Evolutionary conservation across 495 filamentous ascomycete species (phyloP).

Genomic region (Talaromyces wortmannii): DNA sequence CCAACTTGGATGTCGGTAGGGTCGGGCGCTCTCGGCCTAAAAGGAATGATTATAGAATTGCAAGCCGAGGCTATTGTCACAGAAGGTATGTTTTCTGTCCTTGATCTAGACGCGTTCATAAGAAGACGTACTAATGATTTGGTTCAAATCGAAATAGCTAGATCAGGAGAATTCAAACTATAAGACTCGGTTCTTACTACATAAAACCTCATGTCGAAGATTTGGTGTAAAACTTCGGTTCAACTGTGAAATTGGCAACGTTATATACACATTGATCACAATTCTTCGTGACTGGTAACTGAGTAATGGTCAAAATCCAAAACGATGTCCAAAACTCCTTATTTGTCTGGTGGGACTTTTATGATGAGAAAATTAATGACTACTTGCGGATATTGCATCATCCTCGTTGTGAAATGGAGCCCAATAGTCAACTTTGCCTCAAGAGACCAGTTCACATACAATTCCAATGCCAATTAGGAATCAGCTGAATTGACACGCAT

Average conservation of each 20-base stretch:
- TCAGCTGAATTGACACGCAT: background rate
- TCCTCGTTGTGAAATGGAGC: background rate
- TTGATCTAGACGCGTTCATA: background rate
- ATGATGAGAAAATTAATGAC: background rate
- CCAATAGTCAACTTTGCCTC: background rate
- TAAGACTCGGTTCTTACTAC: background rate
- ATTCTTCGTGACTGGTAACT: background rate
- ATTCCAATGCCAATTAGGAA: background rate
- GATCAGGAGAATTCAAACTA: background rate
- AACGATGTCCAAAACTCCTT: background rate
- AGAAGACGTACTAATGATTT: background rate
- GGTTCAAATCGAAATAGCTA: background rate
- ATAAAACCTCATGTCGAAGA: background rate
- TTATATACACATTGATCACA: background rate
- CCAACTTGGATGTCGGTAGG: background rate
- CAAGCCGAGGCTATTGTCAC: background rate
- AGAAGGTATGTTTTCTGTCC: background rate
- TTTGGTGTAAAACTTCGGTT: background rate
- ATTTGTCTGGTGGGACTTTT: background rate
- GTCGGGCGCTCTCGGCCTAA: background rate
- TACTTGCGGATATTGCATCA: background rate
- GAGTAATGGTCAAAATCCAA: background rate
- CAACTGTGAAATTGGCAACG: background rate
- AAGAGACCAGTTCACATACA: background rate
- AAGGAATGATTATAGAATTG: background rate